Evolutionary conservation across 176 grass and related monocot genomes (phyloP).

Genomic region (Oryza rufipogon): DNA sequence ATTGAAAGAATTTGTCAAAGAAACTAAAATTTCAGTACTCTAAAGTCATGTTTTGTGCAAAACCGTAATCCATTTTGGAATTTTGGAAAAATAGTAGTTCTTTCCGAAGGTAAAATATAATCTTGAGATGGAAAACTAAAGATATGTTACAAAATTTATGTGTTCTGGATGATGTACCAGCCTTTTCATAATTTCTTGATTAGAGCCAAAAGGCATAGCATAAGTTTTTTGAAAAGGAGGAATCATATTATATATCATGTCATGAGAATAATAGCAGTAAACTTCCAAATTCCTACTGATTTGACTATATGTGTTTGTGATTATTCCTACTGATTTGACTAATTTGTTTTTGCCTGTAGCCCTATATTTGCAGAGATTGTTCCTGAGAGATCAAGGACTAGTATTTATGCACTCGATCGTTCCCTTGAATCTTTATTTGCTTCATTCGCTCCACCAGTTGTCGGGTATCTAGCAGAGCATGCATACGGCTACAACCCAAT

Average conservation of each 20-base stretch:
- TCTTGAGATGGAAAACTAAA: not conserved
- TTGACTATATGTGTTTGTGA: not conserved
- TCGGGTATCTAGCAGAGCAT: slow-evolving; percentile 57
- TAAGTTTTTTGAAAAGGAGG: not conserved
- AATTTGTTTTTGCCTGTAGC: slow-evolving; percentile 1
- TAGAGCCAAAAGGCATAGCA: not conserved
- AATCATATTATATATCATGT: not conserved
- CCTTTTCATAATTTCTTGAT: slow-evolving; percentile 9
- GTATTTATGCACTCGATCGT: slow-evolving; percentile 61
- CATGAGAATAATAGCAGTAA: not conserved
- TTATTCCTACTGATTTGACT: not conserved
- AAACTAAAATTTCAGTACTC: not conserved
- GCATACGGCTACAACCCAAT: slow-evolving; percentile 55
- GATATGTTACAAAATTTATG: not conserved
- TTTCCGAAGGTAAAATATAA: not conserved
- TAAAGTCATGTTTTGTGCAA: not conserved
- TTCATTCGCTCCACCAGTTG: slow-evolving; percentile 62
- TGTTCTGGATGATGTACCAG: not conserved
- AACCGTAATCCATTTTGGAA: not conserved
- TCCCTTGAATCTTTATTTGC: slow-evolving; percentile 57
- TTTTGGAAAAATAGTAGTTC: not conserved
- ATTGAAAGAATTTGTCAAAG: too few species aligned
- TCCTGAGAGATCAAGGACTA: slow-evolving; percentile 62
- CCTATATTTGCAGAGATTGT: slow-evolving; percentile 76
- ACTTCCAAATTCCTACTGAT: not conserved